These are phyloP conservation scores for Obba rivulosa DNA, from an alignment of 768 basidiomycete genomes.

Conservation along the genomic window DNA sequence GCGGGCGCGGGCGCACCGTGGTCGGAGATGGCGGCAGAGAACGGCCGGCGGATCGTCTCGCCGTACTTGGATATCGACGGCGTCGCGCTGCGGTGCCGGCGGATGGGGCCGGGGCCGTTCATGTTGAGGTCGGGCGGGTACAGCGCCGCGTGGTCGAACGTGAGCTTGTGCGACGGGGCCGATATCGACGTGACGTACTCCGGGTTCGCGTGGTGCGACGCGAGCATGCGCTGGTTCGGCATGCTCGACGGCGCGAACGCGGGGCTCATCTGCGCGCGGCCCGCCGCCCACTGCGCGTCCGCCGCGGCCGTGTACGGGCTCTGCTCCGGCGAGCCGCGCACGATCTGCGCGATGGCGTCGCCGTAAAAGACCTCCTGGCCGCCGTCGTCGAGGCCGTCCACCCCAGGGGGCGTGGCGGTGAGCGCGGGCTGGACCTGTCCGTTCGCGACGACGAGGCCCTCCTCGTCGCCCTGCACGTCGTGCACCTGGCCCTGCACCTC, in stretches of 20 bases:
- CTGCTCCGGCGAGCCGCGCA: slow-evolving; percentile 17
- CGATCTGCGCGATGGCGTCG: slow-evolving; percentile 8
- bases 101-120: slow-evolving; percentile 49
- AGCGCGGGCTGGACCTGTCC: slow-evolving; percentile 3
- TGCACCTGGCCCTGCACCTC: slow-evolving; percentile 53
- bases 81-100: slow-evolving; percentile 74
- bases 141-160: slow-evolving; percentile 53
- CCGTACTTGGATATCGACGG: slow-evolving; percentile 54
- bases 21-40: slow-evolving; percentile 33
- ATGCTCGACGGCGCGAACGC: not conserved
- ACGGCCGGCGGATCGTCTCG: slow-evolving; percentile 42
- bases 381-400: slow-evolving; percentile 5
- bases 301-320: slow-evolving; percentile 10
- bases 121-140: slow-evolving; percentile 38
- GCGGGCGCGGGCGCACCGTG: slow-evolving; percentile 25
- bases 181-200: slow-evolving; percentile 46
- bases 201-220: slow-evolving; percentile 11
- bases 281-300: slow-evolving; percentile 33
- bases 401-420: slow-evolving; percentile 14
- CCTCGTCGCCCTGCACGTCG: slow-evolving; percentile 54
- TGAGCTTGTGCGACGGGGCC: slow-evolving; percentile 64
- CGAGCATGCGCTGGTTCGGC: slow-evolving; percentile 23
- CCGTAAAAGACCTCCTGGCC: slow-evolving; percentile 19
- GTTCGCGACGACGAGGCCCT: slow-evolving; percentile 41
- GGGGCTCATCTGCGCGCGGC: slow-evolving; percentile 14